Conservation (phyloP, 108 stramenopile genomes). For the Nannochloropsis granulata region DNA sequence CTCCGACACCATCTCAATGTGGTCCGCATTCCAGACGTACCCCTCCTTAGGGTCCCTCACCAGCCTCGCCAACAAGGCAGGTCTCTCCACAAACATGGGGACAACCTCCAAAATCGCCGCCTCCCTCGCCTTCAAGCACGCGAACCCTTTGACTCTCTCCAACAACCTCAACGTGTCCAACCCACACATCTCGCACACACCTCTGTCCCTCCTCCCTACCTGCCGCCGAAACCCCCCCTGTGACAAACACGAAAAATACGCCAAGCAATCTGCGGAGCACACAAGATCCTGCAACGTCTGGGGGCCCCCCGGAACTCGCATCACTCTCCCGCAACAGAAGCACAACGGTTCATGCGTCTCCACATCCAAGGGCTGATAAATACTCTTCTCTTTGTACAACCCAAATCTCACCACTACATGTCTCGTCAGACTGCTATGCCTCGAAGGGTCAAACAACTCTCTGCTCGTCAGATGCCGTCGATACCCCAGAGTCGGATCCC, state of each 20-base stretch:
- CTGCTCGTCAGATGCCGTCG: background rate
- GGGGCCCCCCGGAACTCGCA: background rate
- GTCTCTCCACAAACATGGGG: background rate
- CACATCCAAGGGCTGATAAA: background rate
- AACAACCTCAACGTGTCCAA: background rate
- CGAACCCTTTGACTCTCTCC: background rate
- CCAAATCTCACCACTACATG: background rate
- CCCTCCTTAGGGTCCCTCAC: slow-evolving; percentile 7
- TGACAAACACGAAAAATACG: background rate
- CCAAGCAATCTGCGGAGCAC: background rate
- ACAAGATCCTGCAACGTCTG: background rate
- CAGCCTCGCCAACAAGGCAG: slow-evolving; percentile 2
- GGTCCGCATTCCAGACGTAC: slow-evolving; percentile 29
- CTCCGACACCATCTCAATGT: slow-evolving; percentile 7
- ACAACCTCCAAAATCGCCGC: background rate
- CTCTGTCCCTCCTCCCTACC: background rate
- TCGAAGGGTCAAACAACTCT: background rate
- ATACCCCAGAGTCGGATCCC: background rate
- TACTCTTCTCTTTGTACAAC: background rate
- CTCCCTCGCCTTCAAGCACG: background rate
- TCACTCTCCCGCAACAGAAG: background rate
- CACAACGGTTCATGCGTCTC: background rate
- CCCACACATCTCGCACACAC: slow-evolving; percentile 2
- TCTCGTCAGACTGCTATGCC: background rate
- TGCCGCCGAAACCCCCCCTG: background rate